Base-by-base conservation (phyloP, 2,329 filamentous ascomycete genomes). In the Hirsutella minnesotensis region DNA sequence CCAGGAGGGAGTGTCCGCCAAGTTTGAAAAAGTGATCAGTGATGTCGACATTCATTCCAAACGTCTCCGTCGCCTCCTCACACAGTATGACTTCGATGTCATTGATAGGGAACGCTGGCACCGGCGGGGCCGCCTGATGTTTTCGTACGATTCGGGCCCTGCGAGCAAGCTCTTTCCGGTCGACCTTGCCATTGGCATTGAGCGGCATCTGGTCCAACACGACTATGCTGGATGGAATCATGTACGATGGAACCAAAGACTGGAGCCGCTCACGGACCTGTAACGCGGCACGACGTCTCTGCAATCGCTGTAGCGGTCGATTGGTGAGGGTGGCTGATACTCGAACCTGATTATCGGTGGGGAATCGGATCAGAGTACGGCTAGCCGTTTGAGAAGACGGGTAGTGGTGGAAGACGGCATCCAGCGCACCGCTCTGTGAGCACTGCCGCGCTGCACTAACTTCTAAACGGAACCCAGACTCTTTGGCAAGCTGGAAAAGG, bases 101-200 rank as follows among this genome's bases (percentile, higher is more conserved):
- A n/a, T n/a, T n/a, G n/a, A n/a, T n/a, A n/a, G n/a, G n/a, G n/a
- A n/a, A n/a, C n/a, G n/a, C n/a, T n/a, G n/a, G n/a, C n/a, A n/a
- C n/a, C n/a, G n/a, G n/a, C n/a, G n/a, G n/a, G n/a, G n/a, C n/a
- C n/a, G n/a, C n/a, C n/a, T n/a, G n/a, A n/a, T n/a, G n/a, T n/a
- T n/a, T n/a, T n/a, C n/a, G n/a, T n/a, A n/a, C n/a, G n/a, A n/a
- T n/a, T n/a, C n/a, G n/a, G n/a, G n/a, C n/a, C n/a, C n/a, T n/a
- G n/a, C n/a, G n/a, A n/a, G 40, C 30, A 16, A 49, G 38, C 16
- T 40, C 42, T 18, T 37, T 39, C 4, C 49, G 46, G 38, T 52
- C 48, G 7, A 50, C 42, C 43, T 53, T 52, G 35, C 48, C 47
- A 43, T 46, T 52, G 12, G 36, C 44, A 39, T 53, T 51, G 19